A percentile compares a stretch with the other conserved stretches of the same genome.
Conservation (phyloP, 1,284 basidiomycete species). For the Microbotryum lychnidis-dioicae region DNA sequence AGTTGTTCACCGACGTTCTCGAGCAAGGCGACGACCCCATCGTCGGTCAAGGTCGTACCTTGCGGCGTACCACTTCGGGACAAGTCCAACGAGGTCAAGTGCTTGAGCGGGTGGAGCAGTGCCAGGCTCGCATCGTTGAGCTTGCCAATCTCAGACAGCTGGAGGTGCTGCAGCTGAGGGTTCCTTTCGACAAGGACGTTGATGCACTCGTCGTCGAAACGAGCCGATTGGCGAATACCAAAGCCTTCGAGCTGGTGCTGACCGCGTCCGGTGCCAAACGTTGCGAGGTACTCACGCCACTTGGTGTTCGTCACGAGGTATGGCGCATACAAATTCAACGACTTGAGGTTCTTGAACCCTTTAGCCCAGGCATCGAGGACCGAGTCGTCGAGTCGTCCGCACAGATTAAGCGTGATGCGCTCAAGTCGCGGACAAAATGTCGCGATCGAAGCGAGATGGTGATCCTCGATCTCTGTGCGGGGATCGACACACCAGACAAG, state of each 20-base stretch:
- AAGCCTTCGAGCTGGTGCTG: slow-evolving; percentile 55
- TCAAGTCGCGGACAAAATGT: slow-evolving; percentile 73
- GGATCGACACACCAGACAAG: not conserved
- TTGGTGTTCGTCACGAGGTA: slow-evolving; percentile 18
- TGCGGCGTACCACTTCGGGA: slow-evolving; percentile 47
- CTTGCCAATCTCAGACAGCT: slow-evolving; percentile 69
- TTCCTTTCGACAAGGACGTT: slow-evolving; percentile 57
- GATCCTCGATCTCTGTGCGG: slow-evolving; percentile 55
- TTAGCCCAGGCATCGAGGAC: slow-evolving; percentile 59
- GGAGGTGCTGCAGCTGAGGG: slow-evolving; percentile 57
- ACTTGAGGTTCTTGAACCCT: slow-evolving; percentile 57
- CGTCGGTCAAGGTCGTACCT: slow-evolving; percentile 47
- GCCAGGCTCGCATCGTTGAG: slow-evolving; percentile 58
- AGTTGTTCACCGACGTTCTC: slow-evolving; percentile 48
- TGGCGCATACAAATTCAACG: slow-evolving; percentile 64
- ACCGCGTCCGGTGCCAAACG: slow-evolving; percentile 40
- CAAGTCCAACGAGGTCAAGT: slow-evolving; percentile 54
- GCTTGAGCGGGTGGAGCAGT: slow-evolving; percentile 48
- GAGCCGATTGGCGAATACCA: slow-evolving; percentile 47
- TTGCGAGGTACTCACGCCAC: slow-evolving; percentile 69
- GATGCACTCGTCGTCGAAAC: slow-evolving; percentile 67
- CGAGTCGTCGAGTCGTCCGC: slow-evolving; percentile 70
- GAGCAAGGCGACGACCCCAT: slow-evolving; percentile 54
- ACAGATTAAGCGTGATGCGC: slow-evolving; percentile 69
- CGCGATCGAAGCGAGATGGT: slow-evolving; percentile 59